These are phyloP conservation scores for Neonectria sp. DNA, from an alignment of 2,329 filamentous ascomycete species.

Conservation along the genomic window DNA sequence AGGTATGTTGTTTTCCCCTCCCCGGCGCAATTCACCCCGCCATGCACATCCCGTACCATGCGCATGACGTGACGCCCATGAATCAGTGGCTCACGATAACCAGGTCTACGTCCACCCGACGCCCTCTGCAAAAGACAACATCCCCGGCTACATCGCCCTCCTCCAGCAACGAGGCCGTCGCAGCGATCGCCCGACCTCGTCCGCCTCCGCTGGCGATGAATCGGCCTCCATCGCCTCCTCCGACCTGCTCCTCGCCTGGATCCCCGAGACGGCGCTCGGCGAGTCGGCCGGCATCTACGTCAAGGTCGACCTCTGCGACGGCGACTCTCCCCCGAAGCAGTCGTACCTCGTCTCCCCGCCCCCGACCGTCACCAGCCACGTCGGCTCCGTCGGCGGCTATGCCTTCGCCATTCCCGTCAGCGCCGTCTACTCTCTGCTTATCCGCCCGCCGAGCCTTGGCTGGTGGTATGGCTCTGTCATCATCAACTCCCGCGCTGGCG, in stretches of 20 bases:
- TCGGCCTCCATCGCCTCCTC: constrained; percentile 69
- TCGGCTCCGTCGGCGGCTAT: constrained; percentile 81
- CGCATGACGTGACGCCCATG: neutral
- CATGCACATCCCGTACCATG: neutral
- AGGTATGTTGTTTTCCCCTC: constrained; percentile 68
- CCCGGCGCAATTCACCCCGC: constrained; percentile 2
- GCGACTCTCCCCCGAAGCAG: constrained; percentile 85
- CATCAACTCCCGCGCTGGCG: constrained; percentile 90
- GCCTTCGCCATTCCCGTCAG: constrained; percentile 93
- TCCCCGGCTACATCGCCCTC: constrained; percentile 92
- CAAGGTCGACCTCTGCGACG: constrained; percentile 92
- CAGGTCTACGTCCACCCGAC: constrained; percentile 97
- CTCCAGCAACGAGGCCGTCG: constrained; percentile 84
- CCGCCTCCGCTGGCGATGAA: constrained; percentile 45
- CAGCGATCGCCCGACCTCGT: constrained; percentile 56
- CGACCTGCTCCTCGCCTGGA: constrained; percentile 90
- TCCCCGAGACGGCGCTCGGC: constrained; percentile 90
- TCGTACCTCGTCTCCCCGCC: constrained; percentile 93
- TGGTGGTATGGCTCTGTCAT: constrained; percentile 99
- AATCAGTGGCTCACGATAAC: constrained; percentile 27
- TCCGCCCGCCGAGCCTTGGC: constrained; percentile 91
- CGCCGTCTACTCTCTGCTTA: constrained; percentile 90
- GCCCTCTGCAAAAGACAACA: constrained; percentile 94
- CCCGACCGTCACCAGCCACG: constrained; percentile 85
- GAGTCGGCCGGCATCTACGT: constrained; percentile 91